Evolutionary conservation across 2,329 filamentous ascomycete genomes (phyloP).

Genomic region (Penicillium sp.): DNA sequence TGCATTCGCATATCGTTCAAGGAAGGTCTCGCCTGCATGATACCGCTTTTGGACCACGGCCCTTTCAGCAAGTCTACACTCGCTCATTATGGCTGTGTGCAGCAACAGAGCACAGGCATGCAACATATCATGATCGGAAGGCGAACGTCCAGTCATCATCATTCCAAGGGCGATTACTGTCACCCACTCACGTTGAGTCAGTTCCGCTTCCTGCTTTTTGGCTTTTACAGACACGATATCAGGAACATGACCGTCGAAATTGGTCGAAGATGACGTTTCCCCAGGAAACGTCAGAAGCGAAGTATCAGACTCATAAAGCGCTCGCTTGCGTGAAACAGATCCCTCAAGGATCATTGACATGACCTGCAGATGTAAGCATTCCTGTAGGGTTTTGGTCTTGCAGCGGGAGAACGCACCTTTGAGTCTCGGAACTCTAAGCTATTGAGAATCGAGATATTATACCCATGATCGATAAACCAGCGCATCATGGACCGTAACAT

Average conservation of each 20-base stretch:
- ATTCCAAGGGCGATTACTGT: conserved; percentile 17
- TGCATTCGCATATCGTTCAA: conserved; percentile 36
- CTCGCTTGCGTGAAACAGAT: background rate
- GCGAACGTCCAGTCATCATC: conserved; percentile 14
- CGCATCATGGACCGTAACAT: conserved; percentile 49
- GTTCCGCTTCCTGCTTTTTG: conserved; percentile 3
- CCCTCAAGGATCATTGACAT: background rate
- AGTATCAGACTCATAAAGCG: background rate
- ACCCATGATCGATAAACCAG: conserved; percentile 52
- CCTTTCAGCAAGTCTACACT: conserved; percentile 21
- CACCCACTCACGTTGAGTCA: conserved; percentile 22
- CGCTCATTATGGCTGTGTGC: conserved; percentile 19
- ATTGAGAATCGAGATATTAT: conserved; percentile 62
- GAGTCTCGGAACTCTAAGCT: conserved; percentile 61
- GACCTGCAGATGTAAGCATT: background rate
- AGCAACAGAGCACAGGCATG: conserved; percentile 18
- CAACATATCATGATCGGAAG: background rate
- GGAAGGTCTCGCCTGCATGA: conserved; percentile 13
- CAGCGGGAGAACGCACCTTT: conserved; percentile 44
- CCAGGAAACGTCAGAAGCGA: background rate
- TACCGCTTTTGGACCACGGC: background rate
- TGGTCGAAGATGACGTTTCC: background rate
- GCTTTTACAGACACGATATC: background rate
- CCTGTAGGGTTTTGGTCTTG: background rate
- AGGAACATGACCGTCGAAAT: background rate